Percentiles rank a stretch among this genome's conserved stretches.
These are phyloP conservation scores for Myriosclerotinia duriaeana DNA, from an alignment of 2,329 filamentous ascomycete genomes.

Conservation along the genomic window DNA sequence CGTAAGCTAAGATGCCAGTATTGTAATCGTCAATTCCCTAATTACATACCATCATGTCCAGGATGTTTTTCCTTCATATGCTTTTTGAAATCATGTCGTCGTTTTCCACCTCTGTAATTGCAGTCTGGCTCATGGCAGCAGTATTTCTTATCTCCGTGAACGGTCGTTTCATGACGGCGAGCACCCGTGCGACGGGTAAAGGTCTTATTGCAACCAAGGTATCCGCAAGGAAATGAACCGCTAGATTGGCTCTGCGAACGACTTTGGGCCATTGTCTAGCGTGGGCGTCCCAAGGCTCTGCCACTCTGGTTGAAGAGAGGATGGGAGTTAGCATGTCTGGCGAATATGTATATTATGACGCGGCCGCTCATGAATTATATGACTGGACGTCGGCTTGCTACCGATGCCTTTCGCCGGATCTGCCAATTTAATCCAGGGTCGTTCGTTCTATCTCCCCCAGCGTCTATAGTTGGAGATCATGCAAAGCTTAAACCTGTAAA, in stretches of 20 bases:
- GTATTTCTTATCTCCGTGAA: conserved; percentile 21
- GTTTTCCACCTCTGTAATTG: conserved; percentile 22
- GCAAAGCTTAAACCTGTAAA: conserved; percentile 15
- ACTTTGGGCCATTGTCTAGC: conserved; percentile 3
- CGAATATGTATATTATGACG: conserved; percentile 11
- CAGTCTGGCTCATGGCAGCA: conserved; percentile 21
- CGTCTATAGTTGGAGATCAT: conserved; percentile 1
- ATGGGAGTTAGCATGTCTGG: not conserved
- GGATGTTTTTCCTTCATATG: conserved; percentile 23
- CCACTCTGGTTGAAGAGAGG: conserved; percentile 20
- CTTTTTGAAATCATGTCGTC: conserved; percentile 18
- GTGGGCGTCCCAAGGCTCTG: conserved; percentile 1
- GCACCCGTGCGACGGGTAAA: conserved; percentile 22
- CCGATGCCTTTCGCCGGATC: not conserved
- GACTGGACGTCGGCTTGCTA: not conserved
- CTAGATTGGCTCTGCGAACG: conserved; percentile 1
- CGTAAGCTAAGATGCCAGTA: not conserved
- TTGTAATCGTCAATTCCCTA: too few relatives aligned
- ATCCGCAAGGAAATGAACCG: conserved; percentile 12
- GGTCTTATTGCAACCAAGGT: conserved; percentile 20
- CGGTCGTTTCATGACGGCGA: conserved; percentile 20
- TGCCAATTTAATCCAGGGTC: not conserved
- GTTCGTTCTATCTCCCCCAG: not conserved
- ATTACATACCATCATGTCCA: conserved; percentile 20
- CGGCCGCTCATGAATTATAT: not conserved